Conservation (phyloP, 768 basidiomycete species). For the Heimioporus sp. region DNA sequence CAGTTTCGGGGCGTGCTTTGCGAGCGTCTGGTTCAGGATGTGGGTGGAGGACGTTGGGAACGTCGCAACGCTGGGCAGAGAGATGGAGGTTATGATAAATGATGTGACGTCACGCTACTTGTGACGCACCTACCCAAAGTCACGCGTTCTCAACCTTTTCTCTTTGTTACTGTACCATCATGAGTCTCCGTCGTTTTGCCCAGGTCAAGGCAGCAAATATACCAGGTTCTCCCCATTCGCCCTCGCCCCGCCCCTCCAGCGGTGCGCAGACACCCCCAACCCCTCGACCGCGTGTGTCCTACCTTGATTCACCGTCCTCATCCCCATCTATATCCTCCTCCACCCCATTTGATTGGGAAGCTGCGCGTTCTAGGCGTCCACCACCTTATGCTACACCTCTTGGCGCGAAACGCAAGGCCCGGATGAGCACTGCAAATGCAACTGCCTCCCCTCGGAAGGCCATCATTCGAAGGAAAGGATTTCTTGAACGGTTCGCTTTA, state of each 20-base stretch:
- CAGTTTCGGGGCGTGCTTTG: constrained; percentile 52
- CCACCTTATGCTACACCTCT: constrained; percentile 71
- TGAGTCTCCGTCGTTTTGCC: constrained; percentile 59
- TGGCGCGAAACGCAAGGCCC: constrained; percentile 41
- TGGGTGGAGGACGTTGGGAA: constrained; percentile 42
- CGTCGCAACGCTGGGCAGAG: constrained; percentile 19
- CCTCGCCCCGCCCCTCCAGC: constrained; percentile 29
- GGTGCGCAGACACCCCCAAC: constrained; percentile 44
- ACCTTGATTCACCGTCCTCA: constrained; percentile 57
- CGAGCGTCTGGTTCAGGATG: constrained; percentile 52
- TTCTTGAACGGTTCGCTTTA: constrained; percentile 54
- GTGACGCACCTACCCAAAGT: constrained; percentile 25
- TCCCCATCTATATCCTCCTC: constrained; percentile 77
- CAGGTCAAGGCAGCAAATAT: constrained; percentile 43
- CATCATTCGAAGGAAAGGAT: constrained; percentile 59
- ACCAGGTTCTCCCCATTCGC: constrained; percentile 42
- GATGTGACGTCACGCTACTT: constrained; percentile 27
- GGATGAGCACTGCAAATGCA: constrained; percentile 33
- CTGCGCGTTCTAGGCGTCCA: constrained; percentile 64
- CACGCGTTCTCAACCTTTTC: constrained; percentile 2
- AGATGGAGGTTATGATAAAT: constrained; percentile 9
- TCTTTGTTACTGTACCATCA: constrained; percentile 20
- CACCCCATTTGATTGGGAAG: constrained; percentile 84
- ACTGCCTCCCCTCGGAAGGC: constrained; percentile 44
- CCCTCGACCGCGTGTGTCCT: constrained; percentile 47